These are phyloP conservation scores for Besnoitia besnoiti DNA, from an alignment of 169 alveolate genomes.

Conservation along the genomic window DNA sequence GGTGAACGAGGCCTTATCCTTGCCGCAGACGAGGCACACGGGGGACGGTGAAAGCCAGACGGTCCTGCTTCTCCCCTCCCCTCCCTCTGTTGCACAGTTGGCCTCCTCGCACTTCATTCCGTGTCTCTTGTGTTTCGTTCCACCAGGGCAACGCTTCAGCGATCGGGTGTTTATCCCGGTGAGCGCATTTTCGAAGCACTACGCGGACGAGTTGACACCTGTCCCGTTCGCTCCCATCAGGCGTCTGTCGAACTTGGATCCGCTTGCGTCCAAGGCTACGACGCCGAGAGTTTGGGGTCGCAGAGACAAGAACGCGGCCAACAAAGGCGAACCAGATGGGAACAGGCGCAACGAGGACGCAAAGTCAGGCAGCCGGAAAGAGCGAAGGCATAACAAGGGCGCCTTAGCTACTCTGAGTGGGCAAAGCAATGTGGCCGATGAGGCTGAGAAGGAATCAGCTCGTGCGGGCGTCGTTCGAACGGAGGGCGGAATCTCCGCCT, in stretches of 20 bases:
- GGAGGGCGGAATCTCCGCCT: neutral
- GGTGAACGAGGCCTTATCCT: too few relatives aligned
- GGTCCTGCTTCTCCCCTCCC: too few relatives aligned
- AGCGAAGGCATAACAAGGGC: neutral
- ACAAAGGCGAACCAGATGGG: neutral
- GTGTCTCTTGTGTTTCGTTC: neutral
- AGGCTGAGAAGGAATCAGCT: neutral
- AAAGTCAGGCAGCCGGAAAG: neutral
- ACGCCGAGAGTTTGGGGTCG: constrained; percentile 2
- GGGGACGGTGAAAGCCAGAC: too few relatives aligned
- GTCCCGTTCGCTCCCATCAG: constrained; percentile 13
- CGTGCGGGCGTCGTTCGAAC: neutral
- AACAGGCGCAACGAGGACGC: neutral
- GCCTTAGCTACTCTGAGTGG: neutral
- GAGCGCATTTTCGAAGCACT: constrained; percentile 71
- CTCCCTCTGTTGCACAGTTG: too few relatives aligned
- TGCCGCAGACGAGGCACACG: too few relatives aligned
- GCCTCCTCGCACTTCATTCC: neutral
- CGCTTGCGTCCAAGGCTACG: neutral
- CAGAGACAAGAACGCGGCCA: neutral
- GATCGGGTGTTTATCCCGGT: constrained; percentile 76
- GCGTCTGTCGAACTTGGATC: constrained; percentile 3
- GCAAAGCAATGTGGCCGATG: neutral
- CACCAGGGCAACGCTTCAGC: constrained; percentile 69
- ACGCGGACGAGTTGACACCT: constrained; percentile 50